Conservation (phyloP, 352 stramenopile genomes). For the Detonula confervacea region DNA sequence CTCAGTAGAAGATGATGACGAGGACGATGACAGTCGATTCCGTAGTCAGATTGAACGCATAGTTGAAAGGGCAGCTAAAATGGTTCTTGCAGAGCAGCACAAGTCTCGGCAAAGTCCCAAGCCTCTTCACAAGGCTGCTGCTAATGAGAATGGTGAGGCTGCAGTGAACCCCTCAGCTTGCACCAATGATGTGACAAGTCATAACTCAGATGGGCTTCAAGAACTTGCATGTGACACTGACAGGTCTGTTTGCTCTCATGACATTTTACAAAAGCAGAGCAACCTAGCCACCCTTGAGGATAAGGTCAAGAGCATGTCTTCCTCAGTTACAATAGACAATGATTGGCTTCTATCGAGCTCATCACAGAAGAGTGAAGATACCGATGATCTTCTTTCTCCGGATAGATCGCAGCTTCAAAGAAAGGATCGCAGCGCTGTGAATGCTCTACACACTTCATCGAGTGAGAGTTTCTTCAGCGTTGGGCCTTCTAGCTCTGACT, state of each 20-base stretch:
- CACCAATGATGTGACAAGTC: background rate
- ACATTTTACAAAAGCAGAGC: constrained; percentile 17
- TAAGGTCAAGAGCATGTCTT: too few relatives aligned
- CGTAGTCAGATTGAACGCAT: constrained; percentile 33
- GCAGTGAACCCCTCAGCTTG: background rate
- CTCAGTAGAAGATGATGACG: constrained; percentile 19
- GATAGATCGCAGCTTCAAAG: background rate
- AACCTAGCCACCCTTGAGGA: too few relatives aligned
- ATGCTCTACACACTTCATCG: background rate
- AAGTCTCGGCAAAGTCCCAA: background rate
- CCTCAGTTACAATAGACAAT: constrained; percentile 1
- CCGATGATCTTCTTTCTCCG: too few relatives aligned
- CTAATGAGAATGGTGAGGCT: background rate
- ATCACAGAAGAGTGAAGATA: constrained; percentile 19
- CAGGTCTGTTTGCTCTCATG: background rate
- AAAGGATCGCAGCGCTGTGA: background rate
- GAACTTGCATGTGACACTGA: background rate
- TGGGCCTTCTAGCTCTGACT: constrained; percentile 6
- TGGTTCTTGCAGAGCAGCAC: constrained; percentile 32
- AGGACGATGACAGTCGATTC: constrained; percentile 27
- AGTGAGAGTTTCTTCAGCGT: background rate
- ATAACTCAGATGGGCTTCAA: background rate
- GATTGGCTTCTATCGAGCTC: constrained; percentile 6
- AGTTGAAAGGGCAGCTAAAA: constrained; percentile 38
- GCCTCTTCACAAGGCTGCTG: background rate